Conservation (phyloP, 257 asterid species). For the Mitragyna speciosa region DNA sequence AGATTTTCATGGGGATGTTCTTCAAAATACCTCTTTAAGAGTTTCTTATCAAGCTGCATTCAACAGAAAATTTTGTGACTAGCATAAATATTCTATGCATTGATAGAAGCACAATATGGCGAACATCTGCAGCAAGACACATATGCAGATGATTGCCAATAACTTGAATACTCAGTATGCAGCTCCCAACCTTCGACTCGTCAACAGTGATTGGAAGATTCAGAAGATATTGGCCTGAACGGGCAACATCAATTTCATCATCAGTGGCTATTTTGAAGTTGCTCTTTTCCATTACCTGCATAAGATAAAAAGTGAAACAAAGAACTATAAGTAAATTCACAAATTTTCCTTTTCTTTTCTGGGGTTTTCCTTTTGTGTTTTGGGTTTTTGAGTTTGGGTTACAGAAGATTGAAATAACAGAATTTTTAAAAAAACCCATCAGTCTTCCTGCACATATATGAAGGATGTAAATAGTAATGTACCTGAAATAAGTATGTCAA, state of each 20-base stretch:
- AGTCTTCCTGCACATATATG: too few species aligned
- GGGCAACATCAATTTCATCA: conserved; percentile 91
- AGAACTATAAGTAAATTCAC: not conserved
- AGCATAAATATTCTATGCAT: conserved; percentile 4
- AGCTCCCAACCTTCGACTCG: conserved; percentile 72
- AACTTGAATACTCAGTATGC: not conserved
- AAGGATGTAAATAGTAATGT: not conserved
- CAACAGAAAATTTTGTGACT: conserved; percentile 25
- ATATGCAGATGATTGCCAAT: not conserved
- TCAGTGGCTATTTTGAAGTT: conserved; percentile 83
- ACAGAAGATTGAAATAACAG: too few species aligned
- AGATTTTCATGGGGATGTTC: conserved; percentile 73
- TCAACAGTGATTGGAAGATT: conserved; percentile 93
- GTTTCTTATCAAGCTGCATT: conserved; percentile 82
- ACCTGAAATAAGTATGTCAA: conserved; percentile 86
- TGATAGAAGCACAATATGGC: not conserved
- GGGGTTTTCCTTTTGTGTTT: too few species aligned
- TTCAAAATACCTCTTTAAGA: conserved; percentile 70
- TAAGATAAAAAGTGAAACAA: conserved; percentile 9
- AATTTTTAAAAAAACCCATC: too few species aligned
- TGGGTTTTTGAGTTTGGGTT: too few species aligned
- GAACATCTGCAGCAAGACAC: not conserved
- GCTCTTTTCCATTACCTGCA: conserved; percentile 89
- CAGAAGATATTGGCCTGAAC: conserved; percentile 88
- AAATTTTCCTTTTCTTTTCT: too few species aligned